Conservation (phyloP, 2,329 filamentous ascomycete species). For the Magnaporthiopsis rhizophila region DNA sequence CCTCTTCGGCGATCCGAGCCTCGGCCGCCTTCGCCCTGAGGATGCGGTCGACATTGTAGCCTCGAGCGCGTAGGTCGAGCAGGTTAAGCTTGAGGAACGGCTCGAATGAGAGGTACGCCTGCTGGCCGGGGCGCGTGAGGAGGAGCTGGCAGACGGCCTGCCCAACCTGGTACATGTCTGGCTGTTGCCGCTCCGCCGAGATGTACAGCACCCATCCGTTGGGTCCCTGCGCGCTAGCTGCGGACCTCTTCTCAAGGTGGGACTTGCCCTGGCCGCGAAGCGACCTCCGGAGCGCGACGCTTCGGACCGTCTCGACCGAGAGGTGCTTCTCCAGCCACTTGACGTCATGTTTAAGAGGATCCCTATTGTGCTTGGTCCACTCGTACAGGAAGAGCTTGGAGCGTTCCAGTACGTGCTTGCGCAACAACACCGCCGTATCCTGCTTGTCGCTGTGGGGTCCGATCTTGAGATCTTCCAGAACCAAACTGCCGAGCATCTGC, state of each 20-base stretch:
- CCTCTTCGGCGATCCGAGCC: constrained; percentile 76
- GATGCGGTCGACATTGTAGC: constrained; percentile 95
- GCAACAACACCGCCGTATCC: constrained; percentile 57
- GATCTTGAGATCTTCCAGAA: constrained; percentile 70
- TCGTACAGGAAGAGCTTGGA: constrained; percentile 85
- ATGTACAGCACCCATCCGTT: constrained; percentile 64
- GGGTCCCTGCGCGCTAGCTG: constrained; percentile 45
- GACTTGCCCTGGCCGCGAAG: constrained; percentile 59
- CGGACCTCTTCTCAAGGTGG: constrained; percentile 67
- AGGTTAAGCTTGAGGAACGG: constrained; percentile 82
- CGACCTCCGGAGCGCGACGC: constrained; percentile 69
- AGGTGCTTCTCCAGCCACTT: constrained; percentile 89
- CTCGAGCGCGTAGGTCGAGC: constrained; percentile 71
- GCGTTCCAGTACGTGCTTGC: constrained; percentile 78
- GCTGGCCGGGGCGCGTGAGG: constrained; percentile 73
- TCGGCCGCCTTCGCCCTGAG: constrained; percentile 81
- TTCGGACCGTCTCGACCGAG: constrained; percentile 66
- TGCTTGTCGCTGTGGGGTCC: constrained; percentile 61
- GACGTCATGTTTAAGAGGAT: constrained; percentile 76
- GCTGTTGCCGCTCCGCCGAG: constrained; percentile 52
- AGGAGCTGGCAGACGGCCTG: constrained; percentile 77
- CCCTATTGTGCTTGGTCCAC: constrained; percentile 58
- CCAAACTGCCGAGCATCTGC: constrained; percentile 63
- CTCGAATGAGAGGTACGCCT: constrained; percentile 85
- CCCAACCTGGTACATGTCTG: constrained; percentile 85